Evolutionary conservation across 73 alveolate species (phyloP).

Genomic region (Tetrahymena thermophila): DNA sequence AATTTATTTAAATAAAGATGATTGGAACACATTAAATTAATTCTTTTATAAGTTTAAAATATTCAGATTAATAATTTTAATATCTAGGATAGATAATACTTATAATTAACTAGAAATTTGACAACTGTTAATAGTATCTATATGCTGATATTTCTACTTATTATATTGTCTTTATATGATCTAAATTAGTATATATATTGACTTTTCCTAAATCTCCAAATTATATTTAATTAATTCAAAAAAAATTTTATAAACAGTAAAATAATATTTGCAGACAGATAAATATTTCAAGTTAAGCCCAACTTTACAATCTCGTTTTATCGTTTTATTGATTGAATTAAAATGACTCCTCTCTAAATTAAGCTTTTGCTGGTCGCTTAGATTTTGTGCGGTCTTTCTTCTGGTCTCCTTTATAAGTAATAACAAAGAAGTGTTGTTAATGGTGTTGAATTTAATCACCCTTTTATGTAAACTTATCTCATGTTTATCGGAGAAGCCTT

Average conservation of each 20-base stretch:
- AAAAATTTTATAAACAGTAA: not conserved
- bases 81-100: not conserved
- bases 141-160: not conserved
- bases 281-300: not conserved
- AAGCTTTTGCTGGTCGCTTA: not conserved
- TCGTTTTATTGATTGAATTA: too few relatives aligned
- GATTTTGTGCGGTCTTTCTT: not conserved
- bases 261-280: not conserved
- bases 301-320: not conserved
- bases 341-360: not conserved
- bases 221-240: not conserved
- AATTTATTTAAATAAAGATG: too few relatives aligned
- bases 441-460: conserved; percentile 57
- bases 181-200: not conserved
- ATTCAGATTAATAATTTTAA: not conserved
- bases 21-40: not conserved
- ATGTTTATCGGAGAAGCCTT: conserved; percentile 62
- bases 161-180: not conserved
- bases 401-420: conserved; percentile 5
- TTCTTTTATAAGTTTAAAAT: not conserved
- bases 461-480: conserved; percentile 45
- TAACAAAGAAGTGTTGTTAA: conserved; percentile 10
- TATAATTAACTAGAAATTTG: not conserved
- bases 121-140: not conserved
- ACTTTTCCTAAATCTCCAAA: not conserved